Conservation (phyloP, 139 green algal species). For the Diplosphaera chodatii region DNA sequence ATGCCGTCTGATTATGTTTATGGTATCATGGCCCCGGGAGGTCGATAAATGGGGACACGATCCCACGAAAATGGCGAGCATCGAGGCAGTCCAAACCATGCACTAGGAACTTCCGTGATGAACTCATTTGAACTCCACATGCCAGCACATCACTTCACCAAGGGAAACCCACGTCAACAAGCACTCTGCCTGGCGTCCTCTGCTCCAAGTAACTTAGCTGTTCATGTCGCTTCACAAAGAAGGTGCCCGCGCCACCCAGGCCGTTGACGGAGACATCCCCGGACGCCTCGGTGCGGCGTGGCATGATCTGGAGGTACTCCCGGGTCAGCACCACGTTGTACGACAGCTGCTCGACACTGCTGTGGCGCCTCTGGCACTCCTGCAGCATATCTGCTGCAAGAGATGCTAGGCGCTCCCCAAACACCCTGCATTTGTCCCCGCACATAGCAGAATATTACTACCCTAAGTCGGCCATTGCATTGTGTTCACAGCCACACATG, state of each 20-base stretch:
- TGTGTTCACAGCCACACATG: no score
- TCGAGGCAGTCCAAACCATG: no score
- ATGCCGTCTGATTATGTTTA: no score
- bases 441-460: no score
- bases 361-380: not conserved
- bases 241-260: slow-evolving; percentile 70
- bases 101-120: no score
- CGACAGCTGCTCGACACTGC: slow-evolving; percentile 1
- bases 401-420: not conserved
- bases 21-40: no score
- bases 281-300: slow-evolving; percentile 30
- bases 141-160: slow-evolving; percentile 27
- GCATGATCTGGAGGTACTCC: slow-evolving; percentile 43
- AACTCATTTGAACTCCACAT: no score
- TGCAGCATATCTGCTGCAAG: not conserved
- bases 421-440: no score
- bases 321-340: slow-evolving; percentile 51
- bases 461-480: no score
- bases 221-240: slow-evolving; percentile 56
- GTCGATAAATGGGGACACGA: no score
- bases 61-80: no score
- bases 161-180: slow-evolving; percentile 33
- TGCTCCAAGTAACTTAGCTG: slow-evolving; percentile 38
- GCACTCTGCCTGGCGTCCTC: slow-evolving; percentile 29
- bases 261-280: slow-evolving; percentile 55